Evolutionary conservation across 2,329 filamentous ascomycete species (phyloP).

Genomic region (Apiospora marii): DNA sequence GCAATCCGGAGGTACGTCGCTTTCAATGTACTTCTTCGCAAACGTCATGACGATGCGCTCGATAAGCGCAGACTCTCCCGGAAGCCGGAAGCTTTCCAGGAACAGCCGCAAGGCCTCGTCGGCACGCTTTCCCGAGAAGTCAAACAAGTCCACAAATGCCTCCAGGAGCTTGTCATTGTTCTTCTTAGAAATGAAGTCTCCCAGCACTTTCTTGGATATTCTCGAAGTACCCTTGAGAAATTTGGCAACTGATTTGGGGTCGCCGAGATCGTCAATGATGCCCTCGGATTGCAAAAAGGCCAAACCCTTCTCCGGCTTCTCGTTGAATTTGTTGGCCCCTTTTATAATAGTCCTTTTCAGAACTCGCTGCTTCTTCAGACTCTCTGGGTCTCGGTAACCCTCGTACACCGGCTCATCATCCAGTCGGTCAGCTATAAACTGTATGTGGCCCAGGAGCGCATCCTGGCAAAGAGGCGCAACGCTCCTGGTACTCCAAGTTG

Average conservation of each 20-base stretch:
- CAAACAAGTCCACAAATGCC: conserved; percentile 85
- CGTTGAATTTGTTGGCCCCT: conserved; percentile 91
- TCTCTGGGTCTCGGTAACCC: conserved; percentile 70
- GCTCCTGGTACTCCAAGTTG: conserved; percentile 98
- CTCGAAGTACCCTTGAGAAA: conserved; percentile 89
- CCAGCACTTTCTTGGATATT: conserved; percentile 88
- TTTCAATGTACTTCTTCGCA: conserved; percentile 81
- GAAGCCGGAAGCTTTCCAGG: conserved; percentile 91
- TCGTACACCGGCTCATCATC: conserved; percentile 72
- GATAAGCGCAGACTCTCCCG: conserved; percentile 91
- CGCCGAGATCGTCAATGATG: conserved; percentile 78
- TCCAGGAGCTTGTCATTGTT: conserved; percentile 85
- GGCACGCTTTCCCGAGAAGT: conserved; percentile 85
- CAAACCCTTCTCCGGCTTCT: conserved; percentile 88
- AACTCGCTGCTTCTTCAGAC: conserved; percentile 74
- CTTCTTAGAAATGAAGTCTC: conserved; percentile 92
- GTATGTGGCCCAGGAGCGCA: conserved; percentile 87
- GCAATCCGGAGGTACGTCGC: conserved; percentile 75
- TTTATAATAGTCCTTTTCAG: conserved; percentile 90
- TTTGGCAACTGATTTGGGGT: conserved; percentile 80
- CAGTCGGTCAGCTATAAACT: conserved; percentile 88
- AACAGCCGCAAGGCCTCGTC: conserved; percentile 89
- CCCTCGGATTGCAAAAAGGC: conserved; percentile 85
- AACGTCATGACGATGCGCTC: conserved; percentile 91
- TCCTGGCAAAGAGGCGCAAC: conserved; percentile 95